Evolutionary conservation across 1,284 basidiomycete genomes (phyloP).

Genomic region (Schizophyllum commune): DNA sequence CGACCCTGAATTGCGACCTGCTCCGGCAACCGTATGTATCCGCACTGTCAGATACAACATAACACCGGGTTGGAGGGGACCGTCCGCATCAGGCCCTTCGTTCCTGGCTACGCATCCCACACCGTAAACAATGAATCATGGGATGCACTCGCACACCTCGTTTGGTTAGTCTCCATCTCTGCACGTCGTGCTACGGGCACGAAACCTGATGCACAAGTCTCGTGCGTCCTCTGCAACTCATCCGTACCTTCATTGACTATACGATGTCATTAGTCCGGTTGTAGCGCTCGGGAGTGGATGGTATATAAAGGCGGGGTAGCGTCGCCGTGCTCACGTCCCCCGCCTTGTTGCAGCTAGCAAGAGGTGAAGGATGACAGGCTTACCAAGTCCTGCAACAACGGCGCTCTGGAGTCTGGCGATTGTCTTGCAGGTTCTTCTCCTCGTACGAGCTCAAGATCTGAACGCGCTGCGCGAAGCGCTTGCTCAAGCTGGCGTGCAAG

Average conservation of each 20-base stretch:
- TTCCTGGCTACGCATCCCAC: too few relatives aligned
- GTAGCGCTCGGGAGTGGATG: neutral
- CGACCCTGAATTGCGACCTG: too few relatives aligned
- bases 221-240: neutral
- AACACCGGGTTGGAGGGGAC: too few relatives aligned
- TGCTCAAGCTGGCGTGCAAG: slow-evolving; percentile 4
- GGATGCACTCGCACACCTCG: too few relatives aligned
- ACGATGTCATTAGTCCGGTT: neutral
- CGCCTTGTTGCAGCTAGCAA: too few relatives aligned
- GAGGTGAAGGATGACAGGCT: neutral
- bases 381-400: neutral
- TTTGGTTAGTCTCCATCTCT: neutral
- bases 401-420: neutral
- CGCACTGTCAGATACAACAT: too few relatives aligned
- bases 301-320: too few relatives aligned
- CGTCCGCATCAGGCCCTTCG: too few relatives aligned
- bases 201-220: neutral
- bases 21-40: too few relatives aligned
- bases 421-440: neutral
- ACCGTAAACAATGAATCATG: too few relatives aligned
- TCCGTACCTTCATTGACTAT: neutral
- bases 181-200: neutral
- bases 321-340: too few relatives aligned
- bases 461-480: slow-evolving; percentile 6
- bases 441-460: neutral